Percentiles rank a stretch among this genome's conserved stretches.
These are phyloP conservation scores for Curvularia spicifera DNA, from an alignment of 2,329 filamentous ascomycete genomes.

Conservation along the genomic window DNA sequence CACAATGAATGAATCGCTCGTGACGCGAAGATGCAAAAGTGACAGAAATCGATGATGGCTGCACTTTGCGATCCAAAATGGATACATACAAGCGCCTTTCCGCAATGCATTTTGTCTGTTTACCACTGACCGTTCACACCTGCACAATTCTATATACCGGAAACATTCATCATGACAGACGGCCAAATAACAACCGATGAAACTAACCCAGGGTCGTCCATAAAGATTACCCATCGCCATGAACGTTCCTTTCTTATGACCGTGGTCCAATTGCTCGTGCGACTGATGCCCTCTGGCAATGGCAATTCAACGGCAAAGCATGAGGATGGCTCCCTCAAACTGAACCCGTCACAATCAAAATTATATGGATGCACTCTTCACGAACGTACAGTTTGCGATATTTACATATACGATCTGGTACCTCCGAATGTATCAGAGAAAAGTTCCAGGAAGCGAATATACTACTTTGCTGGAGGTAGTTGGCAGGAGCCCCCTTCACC, in stretches of 20 bases:
- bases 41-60: slow-evolving; percentile 12
- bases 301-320: slow-evolving; percentile 39
- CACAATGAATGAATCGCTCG: slow-evolving; percentile 7
- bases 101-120: background rate
- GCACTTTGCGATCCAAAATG: slow-evolving; percentile 8
- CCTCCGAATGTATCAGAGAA: slow-evolving; percentile 23
- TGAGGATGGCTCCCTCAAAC: slow-evolving; percentile 51
- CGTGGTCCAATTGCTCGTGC: slow-evolving; percentile 48
- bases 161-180: slow-evolving; percentile 4
- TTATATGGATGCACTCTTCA: slow-evolving; percentile 44
- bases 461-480: slow-evolving; percentile 64
- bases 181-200: background rate
- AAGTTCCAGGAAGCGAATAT: slow-evolving; percentile 48
- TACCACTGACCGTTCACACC: background rate
- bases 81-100: slow-evolving; percentile 6
- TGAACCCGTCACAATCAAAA: slow-evolving; percentile 48
- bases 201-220: slow-evolving; percentile 20
- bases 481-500: slow-evolving; percentile 60
- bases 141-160: background rate
- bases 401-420: slow-evolving; percentile 56
- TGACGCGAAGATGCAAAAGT: background rate
- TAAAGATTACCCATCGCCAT: slow-evolving; percentile 47
- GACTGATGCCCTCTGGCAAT: slow-evolving; percentile 47
- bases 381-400: slow-evolving; percentile 52
- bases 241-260: slow-evolving; percentile 50